phyloP scores from a whole-genome alignment of 768 basidiomycete genomes.

The Sistotremastrum suecicum region DNA sequence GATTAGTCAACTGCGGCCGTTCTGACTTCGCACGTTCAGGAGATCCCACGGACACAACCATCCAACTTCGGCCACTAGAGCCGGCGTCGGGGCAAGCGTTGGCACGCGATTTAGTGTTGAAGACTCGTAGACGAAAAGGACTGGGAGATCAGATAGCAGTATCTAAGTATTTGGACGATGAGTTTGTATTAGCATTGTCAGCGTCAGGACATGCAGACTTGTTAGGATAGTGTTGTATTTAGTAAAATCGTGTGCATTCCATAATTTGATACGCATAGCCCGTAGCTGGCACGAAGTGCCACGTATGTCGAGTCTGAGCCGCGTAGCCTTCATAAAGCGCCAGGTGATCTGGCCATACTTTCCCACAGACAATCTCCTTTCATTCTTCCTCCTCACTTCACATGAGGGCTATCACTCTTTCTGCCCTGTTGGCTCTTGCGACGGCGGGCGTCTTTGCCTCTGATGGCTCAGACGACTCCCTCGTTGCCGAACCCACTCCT shows the following conservation, averaged over 20 bases:
- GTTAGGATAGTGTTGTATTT: conserved; percentile 35
- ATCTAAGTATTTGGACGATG: conserved; percentile 93
- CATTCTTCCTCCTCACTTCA: not conserved
- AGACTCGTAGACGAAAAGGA: conserved; percentile 92
- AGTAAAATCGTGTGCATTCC: conserved; percentile 6
- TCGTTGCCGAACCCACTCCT: too few relatives aligned
- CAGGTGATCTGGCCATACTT: not conserved
- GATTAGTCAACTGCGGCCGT: not conserved
- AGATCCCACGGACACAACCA: conserved; percentile 95
- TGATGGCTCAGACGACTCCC: not conserved
- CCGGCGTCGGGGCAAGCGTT: conserved; percentile 94
- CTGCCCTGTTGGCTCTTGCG: conserved; percentile 9
- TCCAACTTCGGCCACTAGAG: conserved; percentile 91
- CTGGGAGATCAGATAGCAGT: conserved; percentile 95
- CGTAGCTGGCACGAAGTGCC: conserved; percentile 1
- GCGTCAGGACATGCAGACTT: conserved; percentile 94
- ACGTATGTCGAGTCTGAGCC: conserved; percentile 12
- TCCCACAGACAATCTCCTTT: not conserved
- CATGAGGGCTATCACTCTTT: conserved; percentile 10
- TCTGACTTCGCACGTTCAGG: conserved; percentile 28
- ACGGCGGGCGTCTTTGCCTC: conserved; percentile 6
- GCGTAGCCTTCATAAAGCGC: conserved; percentile 21
- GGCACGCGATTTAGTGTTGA: conserved; percentile 88
- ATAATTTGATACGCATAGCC: not conserved
- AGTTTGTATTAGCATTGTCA: conserved; percentile 88